A percentile compares a stretch with the other conserved stretches of the same genome.
Evolutionary conservation across 2,329 filamentous ascomycete genomes (phyloP).

Genomic region (Macrophomina phaseolina): DNA sequence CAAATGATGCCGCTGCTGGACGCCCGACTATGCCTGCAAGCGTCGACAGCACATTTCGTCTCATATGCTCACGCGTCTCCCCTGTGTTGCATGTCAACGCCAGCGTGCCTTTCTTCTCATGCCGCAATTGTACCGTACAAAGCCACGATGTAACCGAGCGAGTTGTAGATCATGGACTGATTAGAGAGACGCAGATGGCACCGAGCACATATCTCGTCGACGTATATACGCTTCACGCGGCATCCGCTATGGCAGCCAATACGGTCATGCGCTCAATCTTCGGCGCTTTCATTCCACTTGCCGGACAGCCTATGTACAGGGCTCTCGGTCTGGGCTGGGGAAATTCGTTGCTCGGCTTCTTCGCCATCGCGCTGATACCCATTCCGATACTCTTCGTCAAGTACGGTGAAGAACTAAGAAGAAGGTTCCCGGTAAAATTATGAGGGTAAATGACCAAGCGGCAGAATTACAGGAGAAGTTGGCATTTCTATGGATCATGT

Average conservation of each 20-base stretch:
- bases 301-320: constrained; percentile 47
- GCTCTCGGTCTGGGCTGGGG: constrained; percentile 48
- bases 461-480: too few species aligned
- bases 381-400: constrained; percentile 45
- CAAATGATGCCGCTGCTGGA: too few species aligned
- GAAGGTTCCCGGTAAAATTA: constrained; percentile 38
- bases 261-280: constrained; percentile 46
- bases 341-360: constrained; percentile 45
- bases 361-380: constrained; percentile 38
- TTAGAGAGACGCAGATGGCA: constrained; percentile 36
- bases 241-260: constrained; percentile 49
- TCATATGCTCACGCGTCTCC: too few species aligned
- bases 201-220: constrained; percentile 50
- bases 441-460: constrained; percentile 18
- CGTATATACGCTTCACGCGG: constrained; percentile 49
- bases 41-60: too few species aligned
- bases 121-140: constrained; percentile 22
- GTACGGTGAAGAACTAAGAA: constrained; percentile 41
- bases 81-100: too few species aligned
- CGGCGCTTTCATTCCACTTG: constrained; percentile 49
- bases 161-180: neutral
- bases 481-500: too few species aligned
- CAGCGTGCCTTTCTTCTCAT: constrained; percentile 31
- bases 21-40: too few species aligned
- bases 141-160: neutral